These are phyloP conservation scores for Phytopythium helicoides DNA, from an alignment of 352 stramenopile genomes.

Conservation along the genomic window DNA sequence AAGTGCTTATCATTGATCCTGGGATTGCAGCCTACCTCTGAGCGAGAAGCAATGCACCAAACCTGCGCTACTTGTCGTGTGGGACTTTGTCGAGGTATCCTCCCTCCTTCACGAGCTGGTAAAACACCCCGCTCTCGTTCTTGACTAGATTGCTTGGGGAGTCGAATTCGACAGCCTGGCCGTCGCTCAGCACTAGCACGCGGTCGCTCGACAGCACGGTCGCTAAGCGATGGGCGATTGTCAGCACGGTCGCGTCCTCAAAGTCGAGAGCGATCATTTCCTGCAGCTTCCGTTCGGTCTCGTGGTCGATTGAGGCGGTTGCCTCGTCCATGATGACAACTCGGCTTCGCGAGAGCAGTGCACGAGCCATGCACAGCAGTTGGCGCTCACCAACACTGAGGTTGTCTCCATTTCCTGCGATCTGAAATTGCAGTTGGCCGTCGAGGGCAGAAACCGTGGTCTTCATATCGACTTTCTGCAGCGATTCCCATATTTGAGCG, in stretches of 20 bases:
- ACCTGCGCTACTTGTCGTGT: too few relatives aligned
- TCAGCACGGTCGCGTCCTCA: constrained; percentile 82
- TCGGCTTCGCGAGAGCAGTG: constrained; percentile 76
- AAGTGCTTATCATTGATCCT: too few relatives aligned
- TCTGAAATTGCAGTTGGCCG: constrained; percentile 16
- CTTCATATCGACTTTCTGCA: constrained; percentile 74
- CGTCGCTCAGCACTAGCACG: constrained; percentile 84
- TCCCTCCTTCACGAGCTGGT: constrained; percentile 4
- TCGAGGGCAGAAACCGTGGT: constrained; percentile 16
- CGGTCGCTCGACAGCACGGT: constrained; percentile 88
- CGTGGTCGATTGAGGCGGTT: constrained; percentile 63
- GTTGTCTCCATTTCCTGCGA: constrained; percentile 19
- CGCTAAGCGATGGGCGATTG: constrained; percentile 89
- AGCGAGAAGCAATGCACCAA: too few relatives aligned
- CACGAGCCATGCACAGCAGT: constrained; percentile 89
- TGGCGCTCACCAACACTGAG: constrained; percentile 84
- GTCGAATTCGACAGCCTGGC: constrained; percentile 79
- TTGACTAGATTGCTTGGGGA: constrained; percentile 27
- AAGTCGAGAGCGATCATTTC: too few relatives aligned
- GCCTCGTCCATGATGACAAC: constrained; percentile 96
- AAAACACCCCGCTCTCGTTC: constrained; percentile 5
- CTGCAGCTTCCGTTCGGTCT: constrained; percentile 58
- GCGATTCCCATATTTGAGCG: constrained; percentile 67
- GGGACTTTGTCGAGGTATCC: constrained; percentile 7
- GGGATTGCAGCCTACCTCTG: too few relatives aligned